These are phyloP conservation scores for Trametes elegans DNA, from an alignment of 768 basidiomycete species.

Conservation along the genomic window DNA sequence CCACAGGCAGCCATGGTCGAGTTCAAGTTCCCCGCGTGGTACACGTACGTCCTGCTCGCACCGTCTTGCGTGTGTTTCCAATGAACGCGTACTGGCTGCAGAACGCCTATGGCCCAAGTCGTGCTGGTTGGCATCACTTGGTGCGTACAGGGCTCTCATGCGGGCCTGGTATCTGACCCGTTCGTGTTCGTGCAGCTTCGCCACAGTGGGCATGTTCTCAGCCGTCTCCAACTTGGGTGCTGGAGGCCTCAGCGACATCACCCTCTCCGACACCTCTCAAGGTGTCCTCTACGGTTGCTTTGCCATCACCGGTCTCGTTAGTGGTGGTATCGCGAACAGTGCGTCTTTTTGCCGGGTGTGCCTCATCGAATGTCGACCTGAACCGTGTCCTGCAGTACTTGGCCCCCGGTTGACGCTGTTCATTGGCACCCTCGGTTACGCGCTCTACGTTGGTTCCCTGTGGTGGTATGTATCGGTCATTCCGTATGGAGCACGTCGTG, in stretches of 20 bases:
- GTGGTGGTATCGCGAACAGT: slow-evolving; percentile 38
- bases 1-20: slow-evolving; percentile 19
- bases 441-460: slow-evolving; percentile 46
- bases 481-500: background rate
- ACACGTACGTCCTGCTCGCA: slow-evolving; percentile 23
- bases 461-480: slow-evolving; percentile 36
- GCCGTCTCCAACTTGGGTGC: slow-evolving; percentile 39
- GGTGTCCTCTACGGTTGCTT: slow-evolving; percentile 43
- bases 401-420: slow-evolving; percentile 49
- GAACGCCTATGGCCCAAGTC: slow-evolving; percentile 34
- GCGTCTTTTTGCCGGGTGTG: slow-evolving; percentile 2
- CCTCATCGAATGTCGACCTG: background rate
- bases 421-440: slow-evolving; percentile 52
- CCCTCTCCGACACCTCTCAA: slow-evolving; percentile 40
- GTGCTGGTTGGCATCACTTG: slow-evolving; percentile 36
- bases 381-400: slow-evolving; percentile 32
- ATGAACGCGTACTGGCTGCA: slow-evolving; percentile 5
- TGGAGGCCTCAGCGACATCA: slow-evolving; percentile 39
- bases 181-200: slow-evolving; percentile 34
- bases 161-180: background rate
- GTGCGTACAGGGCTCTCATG: slow-evolving; percentile 13
- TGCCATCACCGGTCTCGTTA: slow-evolving; percentile 40
- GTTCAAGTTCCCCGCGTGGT: slow-evolving; percentile 26
- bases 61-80: background rate
- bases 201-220: slow-evolving; percentile 39